phyloP scores from a whole-genome alignment of 345 rosid species.

The Sisymbrium irio region DNA sequence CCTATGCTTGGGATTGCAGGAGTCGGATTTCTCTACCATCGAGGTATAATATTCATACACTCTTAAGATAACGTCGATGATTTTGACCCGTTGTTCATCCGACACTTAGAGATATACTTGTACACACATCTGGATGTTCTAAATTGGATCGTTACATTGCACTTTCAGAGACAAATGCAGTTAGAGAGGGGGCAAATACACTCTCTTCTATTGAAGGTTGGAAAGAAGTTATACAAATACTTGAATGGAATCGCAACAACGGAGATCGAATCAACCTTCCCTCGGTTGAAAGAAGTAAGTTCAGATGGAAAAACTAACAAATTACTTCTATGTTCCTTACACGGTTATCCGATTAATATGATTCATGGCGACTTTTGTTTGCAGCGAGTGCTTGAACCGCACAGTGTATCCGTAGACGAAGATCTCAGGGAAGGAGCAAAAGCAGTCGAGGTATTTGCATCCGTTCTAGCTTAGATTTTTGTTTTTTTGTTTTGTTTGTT shows the following conservation, averaged over 20 bases:
- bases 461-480: background rate
- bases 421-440: constrained; percentile 82
- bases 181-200: constrained; percentile 69
- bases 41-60: constrained; percentile 51
- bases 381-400: constrained; percentile 77
- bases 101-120: background rate
- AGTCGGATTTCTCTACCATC: constrained; percentile 51
- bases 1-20: constrained; percentile 85
- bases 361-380: constrained; percentile 23
- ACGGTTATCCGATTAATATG: constrained; percentile 7
- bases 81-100: constrained; percentile 2
- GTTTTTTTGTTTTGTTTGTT: background rate
- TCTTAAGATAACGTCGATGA: background rate
- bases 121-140: constrained; percentile 11
- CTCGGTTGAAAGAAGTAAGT: constrained; percentile 82
- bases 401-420: constrained; percentile 71
- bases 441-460: constrained; percentile 66
- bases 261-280: constrained; percentile 58
- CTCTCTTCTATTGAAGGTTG: constrained; percentile 65
- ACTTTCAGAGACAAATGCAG: constrained; percentile 80
- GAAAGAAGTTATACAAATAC: constrained; percentile 72
- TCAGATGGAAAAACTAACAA: background rate
- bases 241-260: constrained; percentile 56
- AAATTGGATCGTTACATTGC: constrained; percentile 2
- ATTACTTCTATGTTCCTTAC: background rate